phyloP scores from a whole-genome alignment of 345 rosid genomes.

The Abelmoschus esculentus region DNA sequence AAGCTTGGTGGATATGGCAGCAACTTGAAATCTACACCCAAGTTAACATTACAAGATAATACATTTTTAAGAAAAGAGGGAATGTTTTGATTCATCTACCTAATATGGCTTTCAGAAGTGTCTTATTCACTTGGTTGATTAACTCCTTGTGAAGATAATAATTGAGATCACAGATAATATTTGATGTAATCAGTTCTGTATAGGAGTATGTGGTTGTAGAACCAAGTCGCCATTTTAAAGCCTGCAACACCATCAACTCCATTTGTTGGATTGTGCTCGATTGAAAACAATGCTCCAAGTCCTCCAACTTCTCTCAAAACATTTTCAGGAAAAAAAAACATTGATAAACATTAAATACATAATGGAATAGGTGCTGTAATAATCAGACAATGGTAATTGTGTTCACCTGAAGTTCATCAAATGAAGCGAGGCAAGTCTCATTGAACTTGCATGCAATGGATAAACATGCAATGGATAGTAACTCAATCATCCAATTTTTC shows the following conservation, averaged over 20 bases:
- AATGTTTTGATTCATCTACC: slow-evolving; percentile 21
- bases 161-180: slow-evolving; percentile 9
- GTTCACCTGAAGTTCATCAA: slow-evolving; percentile 58
- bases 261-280: slow-evolving; percentile 42
- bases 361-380: not conserved
- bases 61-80: too few species aligned
- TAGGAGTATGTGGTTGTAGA: slow-evolving; percentile 21
- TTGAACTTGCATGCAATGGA: slow-evolving; percentile 60
- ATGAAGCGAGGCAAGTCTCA: slow-evolving; percentile 36
- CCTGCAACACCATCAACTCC: slow-evolving; percentile 48
- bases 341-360: not conserved
- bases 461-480: slow-evolving; percentile 50
- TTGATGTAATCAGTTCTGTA: slow-evolving; percentile 27
- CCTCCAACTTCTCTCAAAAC: slow-evolving; percentile 37
- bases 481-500: slow-evolving; percentile 66
- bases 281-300: slow-evolving; percentile 44
- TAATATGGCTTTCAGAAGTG: slow-evolving; percentile 34
- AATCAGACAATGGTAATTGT: not conserved
- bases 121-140: slow-evolving; percentile 27
- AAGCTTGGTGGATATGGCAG: slow-evolving; percentile 46
- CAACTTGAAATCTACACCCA: slow-evolving; percentile 37
- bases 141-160: slow-evolving; percentile 23
- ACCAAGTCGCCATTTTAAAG: slow-evolving; percentile 56
- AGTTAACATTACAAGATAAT: not conserved
- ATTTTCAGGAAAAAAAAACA: not conserved